These are phyloP conservation scores for Pythium guiyangense DNA, from an alignment of 352 stramenopile genomes.

Conservation along the genomic window DNA sequence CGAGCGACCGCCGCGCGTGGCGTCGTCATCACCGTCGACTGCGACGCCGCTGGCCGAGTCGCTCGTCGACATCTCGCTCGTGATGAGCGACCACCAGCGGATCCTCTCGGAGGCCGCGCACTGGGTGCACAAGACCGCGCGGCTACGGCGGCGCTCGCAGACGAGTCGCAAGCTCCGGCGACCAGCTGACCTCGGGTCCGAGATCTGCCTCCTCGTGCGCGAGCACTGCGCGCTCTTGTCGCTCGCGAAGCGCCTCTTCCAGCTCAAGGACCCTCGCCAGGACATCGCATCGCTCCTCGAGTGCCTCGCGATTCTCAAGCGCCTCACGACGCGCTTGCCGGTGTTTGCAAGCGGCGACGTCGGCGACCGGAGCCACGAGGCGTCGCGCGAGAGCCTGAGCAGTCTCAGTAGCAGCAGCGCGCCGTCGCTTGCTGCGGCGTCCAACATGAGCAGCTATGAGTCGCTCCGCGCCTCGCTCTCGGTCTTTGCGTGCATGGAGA, in stretches of 20 bases:
- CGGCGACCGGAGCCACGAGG: conserved; percentile 8
- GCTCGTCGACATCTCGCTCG: conserved; percentile 65
- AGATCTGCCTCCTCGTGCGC: conserved; percentile 47
- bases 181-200: conserved; percentile 27
- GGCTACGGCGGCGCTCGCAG: conserved; percentile 5
- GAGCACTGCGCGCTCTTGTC: conserved; percentile 55
- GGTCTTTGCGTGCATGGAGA: conserved; percentile 42
- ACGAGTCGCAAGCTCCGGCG: background rate
- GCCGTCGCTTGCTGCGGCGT: conserved; percentile 8
- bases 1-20: too few relatives aligned
- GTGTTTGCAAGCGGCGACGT: conserved; percentile 21
- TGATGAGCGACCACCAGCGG: conserved; percentile 70
- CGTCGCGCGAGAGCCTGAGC: conserved; percentile 18
- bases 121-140: conserved; percentile 37
- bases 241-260: conserved; percentile 40
- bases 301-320: conserved; percentile 45
- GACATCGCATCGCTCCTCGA: conserved; percentile 51
- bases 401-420: conserved; percentile 4
- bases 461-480: conserved; percentile 24
- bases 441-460: conserved; percentile 13
- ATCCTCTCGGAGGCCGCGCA: conserved; percentile 49
- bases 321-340: conserved; percentile 20
- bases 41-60: conserved; percentile 43
- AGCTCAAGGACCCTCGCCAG: conserved; percentile 39
- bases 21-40: conserved; percentile 1